A percentile compares a stretch with the other conserved stretches of the same genome.
Evolutionary conservation across 2,329 filamentous ascomycete genomes (phyloP).

Genomic region (Phaeosphaeria sp.): DNA sequence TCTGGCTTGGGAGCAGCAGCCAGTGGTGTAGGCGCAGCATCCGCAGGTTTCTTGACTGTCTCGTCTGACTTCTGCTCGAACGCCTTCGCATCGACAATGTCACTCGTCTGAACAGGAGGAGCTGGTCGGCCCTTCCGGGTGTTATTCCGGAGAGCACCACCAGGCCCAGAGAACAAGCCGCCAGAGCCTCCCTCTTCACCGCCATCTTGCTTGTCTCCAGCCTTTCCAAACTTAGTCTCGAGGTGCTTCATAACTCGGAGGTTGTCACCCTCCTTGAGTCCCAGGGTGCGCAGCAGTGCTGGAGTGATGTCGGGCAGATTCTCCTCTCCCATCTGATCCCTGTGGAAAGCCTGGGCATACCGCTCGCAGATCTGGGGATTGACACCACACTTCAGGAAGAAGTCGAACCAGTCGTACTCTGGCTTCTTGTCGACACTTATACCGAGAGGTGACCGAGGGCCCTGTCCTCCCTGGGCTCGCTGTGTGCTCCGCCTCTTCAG

Average conservation of each 20-base stretch:
- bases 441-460: constrained; percentile 58
- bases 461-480: constrained; percentile 60
- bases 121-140: constrained; percentile 90
- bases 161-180: constrained; percentile 89
- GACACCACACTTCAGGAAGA: constrained; percentile 92
- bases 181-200: constrained; percentile 67
- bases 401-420: constrained; percentile 98
- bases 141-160: constrained; percentile 91
- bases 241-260: constrained; percentile 91
- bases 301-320: constrained; percentile 89
- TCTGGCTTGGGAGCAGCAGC: constrained; percentile 56
- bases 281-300: constrained; percentile 81
- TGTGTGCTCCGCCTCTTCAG: constrained; percentile 65
- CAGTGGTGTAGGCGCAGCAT: constrained; percentile 59
- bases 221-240: constrained; percentile 79
- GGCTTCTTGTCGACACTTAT: constrained; percentile 72
- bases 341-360: constrained; percentile 86
- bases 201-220: constrained; percentile 64
- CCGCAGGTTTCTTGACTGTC: constrained; percentile 52
- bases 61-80: constrained; percentile 69
- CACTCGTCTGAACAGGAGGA: constrained; percentile 83
- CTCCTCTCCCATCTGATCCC: constrained; percentile 95
- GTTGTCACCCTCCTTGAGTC: constrained; percentile 95
- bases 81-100: constrained; percentile 85
- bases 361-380: constrained; percentile 92